These are phyloP conservation scores for Allium sativum DNA, from an alignment of 106 monocot genomes.

Conservation along the genomic window DNA sequence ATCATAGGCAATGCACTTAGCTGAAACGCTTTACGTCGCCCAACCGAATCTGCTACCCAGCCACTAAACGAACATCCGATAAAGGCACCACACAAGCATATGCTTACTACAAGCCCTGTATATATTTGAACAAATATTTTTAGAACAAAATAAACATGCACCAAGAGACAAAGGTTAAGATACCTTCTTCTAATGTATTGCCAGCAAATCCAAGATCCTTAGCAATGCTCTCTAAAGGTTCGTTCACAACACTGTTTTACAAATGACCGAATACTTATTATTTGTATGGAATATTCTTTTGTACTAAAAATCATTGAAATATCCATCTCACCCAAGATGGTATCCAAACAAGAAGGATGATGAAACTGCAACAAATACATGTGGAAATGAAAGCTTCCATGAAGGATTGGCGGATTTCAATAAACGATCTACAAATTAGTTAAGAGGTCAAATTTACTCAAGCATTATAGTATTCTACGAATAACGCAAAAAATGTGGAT, in stretches of 20 bases:
- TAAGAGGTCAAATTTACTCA: too few relatives aligned
- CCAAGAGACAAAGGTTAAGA: neutral
- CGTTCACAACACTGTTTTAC: conserved; percentile 72
- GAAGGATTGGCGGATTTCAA: conserved; percentile 32
- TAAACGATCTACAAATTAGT: conserved; percentile 10
- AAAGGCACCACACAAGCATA: conserved; percentile 71
- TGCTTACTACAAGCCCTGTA: conserved; percentile 90
- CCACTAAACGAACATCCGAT: conserved; percentile 84
- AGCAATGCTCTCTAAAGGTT: conserved; percentile 79
- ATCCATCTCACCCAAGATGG: conserved; percentile 55
- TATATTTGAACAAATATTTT: neutral
- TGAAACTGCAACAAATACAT: conserved; percentile 68
- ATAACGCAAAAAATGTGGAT: too few relatives aligned
- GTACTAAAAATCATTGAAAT: neutral
- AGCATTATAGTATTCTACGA: too few relatives aligned
- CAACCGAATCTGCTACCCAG: conserved; percentile 71
- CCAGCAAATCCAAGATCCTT: conserved; percentile 76
- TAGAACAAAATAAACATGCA: neutral
- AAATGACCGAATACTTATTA: neutral
- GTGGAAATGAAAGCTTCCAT: conserved; percentile 72
- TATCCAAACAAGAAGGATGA: conserved; percentile 87
- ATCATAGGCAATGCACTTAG: conserved; percentile 86
- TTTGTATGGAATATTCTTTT: neutral
- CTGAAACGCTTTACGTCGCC: conserved; percentile 75
- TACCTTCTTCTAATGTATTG: conserved; percentile 73